These are phyloP conservation scores for Hyaloperonospora arabidopsidis DNA, from an alignment of 352 stramenopile species.

Conservation along the genomic window DNA sequence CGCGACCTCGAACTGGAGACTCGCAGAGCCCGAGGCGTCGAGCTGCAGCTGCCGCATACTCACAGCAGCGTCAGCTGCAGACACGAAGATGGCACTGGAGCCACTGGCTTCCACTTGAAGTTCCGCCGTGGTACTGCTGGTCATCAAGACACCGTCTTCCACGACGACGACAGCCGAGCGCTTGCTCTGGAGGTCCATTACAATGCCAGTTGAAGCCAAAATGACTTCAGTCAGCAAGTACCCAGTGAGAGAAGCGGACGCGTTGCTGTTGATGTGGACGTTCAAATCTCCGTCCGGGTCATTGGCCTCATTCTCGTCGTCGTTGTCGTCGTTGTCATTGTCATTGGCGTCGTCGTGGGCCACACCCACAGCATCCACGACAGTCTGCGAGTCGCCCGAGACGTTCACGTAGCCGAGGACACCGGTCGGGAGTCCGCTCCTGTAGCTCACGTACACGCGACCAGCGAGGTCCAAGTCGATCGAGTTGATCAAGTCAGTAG, in stretches of 20 bases:
- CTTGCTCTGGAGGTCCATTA: slow-evolving; percentile 26
- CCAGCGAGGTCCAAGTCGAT: slow-evolving; percentile 23
- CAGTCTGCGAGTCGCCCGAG: slow-evolving; percentile 12
- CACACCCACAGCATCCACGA: slow-evolving; percentile 20
- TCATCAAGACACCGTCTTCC: slow-evolving; percentile 23
- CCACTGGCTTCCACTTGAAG: slow-evolving; percentile 22
- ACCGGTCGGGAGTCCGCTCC: slow-evolving; percentile 9
- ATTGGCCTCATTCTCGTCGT: neutral
- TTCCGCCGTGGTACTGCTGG: slow-evolving; percentile 19
- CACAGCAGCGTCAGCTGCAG: slow-evolving; percentile 9
- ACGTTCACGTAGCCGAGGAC: slow-evolving; percentile 30
- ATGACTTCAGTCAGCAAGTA: slow-evolving; percentile 32
- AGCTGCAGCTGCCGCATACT: slow-evolving; percentile 22
- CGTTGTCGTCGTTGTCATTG: slow-evolving; percentile 14
- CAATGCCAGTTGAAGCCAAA: slow-evolving; percentile 15
- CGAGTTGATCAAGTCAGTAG: slow-evolving; percentile 18
- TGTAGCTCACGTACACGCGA: slow-evolving; percentile 26
- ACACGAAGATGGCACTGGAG: slow-evolving; percentile 31
- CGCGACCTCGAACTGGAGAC: slow-evolving; percentile 22
- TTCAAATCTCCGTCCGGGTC: slow-evolving; percentile 17
- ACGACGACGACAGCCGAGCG: slow-evolving; percentile 24
- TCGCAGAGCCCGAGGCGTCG: slow-evolving; percentile 10
- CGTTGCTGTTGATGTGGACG: slow-evolving; percentile 19
- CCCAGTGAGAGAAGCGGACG: slow-evolving; percentile 12
- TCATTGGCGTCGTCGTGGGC: neutral